Conservation (phyloP, 768 basidiomycete species). For the Trametes coccinea region DNA sequence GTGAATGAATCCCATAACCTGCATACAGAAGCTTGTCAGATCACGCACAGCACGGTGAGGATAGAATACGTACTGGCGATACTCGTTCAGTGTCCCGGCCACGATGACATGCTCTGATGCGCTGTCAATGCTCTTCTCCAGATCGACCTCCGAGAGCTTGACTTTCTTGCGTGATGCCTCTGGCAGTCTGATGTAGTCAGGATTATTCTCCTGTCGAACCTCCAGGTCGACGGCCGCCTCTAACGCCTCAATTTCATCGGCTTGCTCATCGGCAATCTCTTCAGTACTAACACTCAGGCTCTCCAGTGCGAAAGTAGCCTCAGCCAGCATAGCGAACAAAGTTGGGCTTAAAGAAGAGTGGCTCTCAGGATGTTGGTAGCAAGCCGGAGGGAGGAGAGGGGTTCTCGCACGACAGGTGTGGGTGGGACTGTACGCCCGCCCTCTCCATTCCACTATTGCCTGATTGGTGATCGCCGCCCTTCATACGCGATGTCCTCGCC, state of each 20-base stretch:
- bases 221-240: not conserved
- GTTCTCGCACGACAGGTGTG: too few species aligned
- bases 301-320: not conserved
- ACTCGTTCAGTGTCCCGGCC: not conserved
- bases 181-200: not conserved
- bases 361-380: too few species aligned
- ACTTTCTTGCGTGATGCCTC: not conserved
- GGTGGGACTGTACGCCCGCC: too few species aligned
- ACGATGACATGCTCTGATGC: not conserved
- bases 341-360: not conserved
- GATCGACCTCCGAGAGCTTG: not conserved
- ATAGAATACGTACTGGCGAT: not conserved
- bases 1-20: constrained; percentile 8
- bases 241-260: not conserved
- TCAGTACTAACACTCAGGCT: not conserved
- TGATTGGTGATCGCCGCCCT: not conserved
- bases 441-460: not conserved
- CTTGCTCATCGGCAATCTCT: not conserved
- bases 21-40: too few species aligned
- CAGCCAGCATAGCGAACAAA: not conserved
- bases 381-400: not conserved
- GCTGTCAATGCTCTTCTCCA: not conserved
- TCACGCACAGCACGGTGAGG: too few species aligned
- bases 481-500: not conserved
- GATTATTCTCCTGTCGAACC: not conserved